Conservation (phyloP, 2,329 filamentous ascomycete species). For the Cytospora mali region DNA sequence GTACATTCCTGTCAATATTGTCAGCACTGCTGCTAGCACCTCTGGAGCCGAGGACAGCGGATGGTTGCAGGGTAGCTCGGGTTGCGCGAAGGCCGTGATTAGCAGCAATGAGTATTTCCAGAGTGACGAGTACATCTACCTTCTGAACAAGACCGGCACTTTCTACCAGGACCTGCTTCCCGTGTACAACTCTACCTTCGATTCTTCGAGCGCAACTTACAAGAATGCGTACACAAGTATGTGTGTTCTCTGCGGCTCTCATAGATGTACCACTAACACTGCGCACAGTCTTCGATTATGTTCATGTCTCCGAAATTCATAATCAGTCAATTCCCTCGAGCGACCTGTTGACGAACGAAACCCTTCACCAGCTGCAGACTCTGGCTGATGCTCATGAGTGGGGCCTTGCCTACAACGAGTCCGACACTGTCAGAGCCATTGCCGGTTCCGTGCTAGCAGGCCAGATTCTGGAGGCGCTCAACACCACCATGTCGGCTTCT, state of each 20-base stretch:
- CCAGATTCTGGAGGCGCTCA: constrained; percentile 56
- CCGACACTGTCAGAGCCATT: constrained; percentile 65
- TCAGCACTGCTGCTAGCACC: constrained; percentile 56
- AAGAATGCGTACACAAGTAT: constrained; percentile 65
- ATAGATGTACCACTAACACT: neutral
- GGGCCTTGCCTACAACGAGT: constrained; percentile 78
- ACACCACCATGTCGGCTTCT: constrained; percentile 47
- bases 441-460: constrained; percentile 60
- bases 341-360: constrained; percentile 60
- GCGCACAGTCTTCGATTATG: constrained; percentile 59
- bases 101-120: constrained; percentile 59
- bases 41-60: constrained; percentile 57
- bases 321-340: constrained; percentile 61
- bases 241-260: constrained; percentile 32
- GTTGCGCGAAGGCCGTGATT: constrained; percentile 57
- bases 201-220: constrained; percentile 50
- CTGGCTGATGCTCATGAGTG: constrained; percentile 81
- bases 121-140: constrained; percentile 48
- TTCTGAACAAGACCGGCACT: constrained; percentile 55
- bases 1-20: constrained; percentile 72
- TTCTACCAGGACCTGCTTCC: constrained; percentile 61
- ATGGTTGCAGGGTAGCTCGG: constrained; percentile 62
- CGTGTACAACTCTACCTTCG: constrained; percentile 57
- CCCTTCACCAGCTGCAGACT: constrained; percentile 65
- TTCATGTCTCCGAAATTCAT: constrained; percentile 64